Evolutionary conservation across 2,329 filamentous ascomycete species (phyloP).

Genomic region (Sporothrix pseudoabietina): DNA sequence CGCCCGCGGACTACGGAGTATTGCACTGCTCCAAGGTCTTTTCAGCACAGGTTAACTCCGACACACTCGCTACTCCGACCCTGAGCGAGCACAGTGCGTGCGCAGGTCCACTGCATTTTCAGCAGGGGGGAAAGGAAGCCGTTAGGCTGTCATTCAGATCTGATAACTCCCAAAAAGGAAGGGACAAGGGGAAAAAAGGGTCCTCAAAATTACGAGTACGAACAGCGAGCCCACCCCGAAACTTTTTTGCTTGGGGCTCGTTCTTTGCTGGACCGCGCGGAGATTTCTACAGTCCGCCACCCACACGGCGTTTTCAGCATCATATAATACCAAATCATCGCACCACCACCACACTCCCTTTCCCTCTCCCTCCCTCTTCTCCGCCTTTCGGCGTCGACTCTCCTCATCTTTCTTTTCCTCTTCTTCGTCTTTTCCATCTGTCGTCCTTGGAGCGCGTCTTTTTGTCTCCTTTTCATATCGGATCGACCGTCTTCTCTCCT

Average conservation of each 20-base stretch:
- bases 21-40: conserved; percentile 18
- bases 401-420: neutral
- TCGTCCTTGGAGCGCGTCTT: neutral
- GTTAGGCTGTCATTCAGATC: conserved; percentile 15
- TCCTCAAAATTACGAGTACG: conserved; percentile 28
- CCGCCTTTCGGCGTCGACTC: conserved; percentile 8
- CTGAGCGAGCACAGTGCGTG: conserved; percentile 20
- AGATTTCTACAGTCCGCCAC: conserved; percentile 24
- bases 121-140: neutral
- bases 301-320: conserved; percentile 24
- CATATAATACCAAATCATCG: conserved; percentile 22
- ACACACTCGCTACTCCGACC: conserved; percentile 1
- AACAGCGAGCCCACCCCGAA: conserved; percentile 10
- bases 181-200: conserved; percentile 18
- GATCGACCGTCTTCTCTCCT: neutral
- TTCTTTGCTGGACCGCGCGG: conserved; percentile 22
- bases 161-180: conserved; percentile 15
- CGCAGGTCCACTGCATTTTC: neutral
- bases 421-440: neutral
- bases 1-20: conserved; percentile 27
- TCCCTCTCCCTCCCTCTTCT: conserved; percentile 10
- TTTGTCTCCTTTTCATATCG: neutral
- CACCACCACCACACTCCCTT: conserved; percentile 16
- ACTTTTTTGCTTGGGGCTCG: conserved; percentile 6
- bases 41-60: conserved; percentile 18